Conservation (phyloP, 2,329 filamentous ascomycete genomes). For the Colletotrichum sp. region DNA sequence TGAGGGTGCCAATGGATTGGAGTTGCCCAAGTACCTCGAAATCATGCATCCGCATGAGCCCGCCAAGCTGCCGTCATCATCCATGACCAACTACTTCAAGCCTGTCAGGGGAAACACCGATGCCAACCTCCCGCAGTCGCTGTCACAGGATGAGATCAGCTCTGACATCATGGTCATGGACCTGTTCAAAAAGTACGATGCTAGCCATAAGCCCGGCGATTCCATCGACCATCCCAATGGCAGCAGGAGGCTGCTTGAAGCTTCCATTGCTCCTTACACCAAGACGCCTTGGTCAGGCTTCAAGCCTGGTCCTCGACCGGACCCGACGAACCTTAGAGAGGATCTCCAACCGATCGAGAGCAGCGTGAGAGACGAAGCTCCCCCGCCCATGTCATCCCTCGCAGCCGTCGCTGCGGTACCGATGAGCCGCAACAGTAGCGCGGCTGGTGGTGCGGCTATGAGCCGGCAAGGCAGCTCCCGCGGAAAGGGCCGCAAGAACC, state of each 20-base stretch:
- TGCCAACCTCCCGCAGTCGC: conserved; percentile 58
- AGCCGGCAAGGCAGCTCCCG: conserved; percentile 59
- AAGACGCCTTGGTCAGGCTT: conserved; percentile 55
- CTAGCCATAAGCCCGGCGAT: conserved; percentile 56
- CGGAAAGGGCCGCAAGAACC: conserved; percentile 47
- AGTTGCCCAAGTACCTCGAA: conserved; percentile 63
- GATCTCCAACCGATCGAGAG: conserved; percentile 53
- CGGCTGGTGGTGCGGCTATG: conserved; percentile 59
- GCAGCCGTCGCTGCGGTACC: conserved; percentile 41
- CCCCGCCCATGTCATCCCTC: conserved; percentile 21
- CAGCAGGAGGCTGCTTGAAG: conserved; percentile 60
- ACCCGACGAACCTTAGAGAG: conserved; percentile 55
- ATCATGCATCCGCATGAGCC: conserved; percentile 59
- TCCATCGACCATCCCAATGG: conserved; percentile 61
- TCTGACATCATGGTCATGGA: conserved; percentile 65
- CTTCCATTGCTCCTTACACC: conserved; percentile 53
- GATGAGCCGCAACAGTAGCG: conserved; percentile 62
- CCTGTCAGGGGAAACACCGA: conserved; percentile 59
- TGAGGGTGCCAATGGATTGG: conserved; percentile 64
- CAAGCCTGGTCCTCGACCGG: conserved; percentile 48
- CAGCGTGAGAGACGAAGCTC: conserved; percentile 46
- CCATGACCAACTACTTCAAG: conserved; percentile 64
- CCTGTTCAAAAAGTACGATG: conserved; percentile 61
- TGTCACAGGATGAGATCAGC: conserved; percentile 56
- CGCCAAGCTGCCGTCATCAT: conserved; percentile 61